Percentiles rank a stretch among this genome's conserved stretches.
These are phyloP conservation scores for Puccinellia tenuiflora DNA, from an alignment of 176 grass and related monocot genomes.

Conservation along the genomic window DNA sequence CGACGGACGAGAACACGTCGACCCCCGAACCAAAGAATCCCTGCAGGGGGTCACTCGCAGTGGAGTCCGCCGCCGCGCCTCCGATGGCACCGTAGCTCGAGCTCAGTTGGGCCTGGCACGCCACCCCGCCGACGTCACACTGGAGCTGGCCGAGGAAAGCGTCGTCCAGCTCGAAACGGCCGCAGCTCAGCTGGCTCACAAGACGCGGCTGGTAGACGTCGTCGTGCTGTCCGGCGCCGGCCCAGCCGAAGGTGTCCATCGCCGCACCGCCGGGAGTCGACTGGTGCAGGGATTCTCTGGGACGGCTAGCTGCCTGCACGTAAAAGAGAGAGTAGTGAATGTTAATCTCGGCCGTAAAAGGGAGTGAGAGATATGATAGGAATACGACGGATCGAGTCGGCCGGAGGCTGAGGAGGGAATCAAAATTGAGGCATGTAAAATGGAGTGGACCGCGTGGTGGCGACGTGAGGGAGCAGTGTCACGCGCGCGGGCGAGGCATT, in stretches of 20 bases:
- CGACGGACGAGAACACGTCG: conserved; percentile 24
- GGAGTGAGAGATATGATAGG: neutral
- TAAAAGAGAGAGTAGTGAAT: neutral
- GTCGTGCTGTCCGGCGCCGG: conserved; percentile 23
- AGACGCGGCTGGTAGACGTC: conserved; percentile 26
- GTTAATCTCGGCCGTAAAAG: conserved; percentile 9
- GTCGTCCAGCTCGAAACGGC: conserved; percentile 35
- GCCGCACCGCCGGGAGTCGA: neutral
- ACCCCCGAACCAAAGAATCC: conserved; percentile 16
- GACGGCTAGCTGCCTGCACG: conserved; percentile 32
- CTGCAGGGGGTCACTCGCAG: neutral
- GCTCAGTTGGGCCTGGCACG: neutral
- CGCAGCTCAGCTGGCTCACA: conserved; percentile 6
- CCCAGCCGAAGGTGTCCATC: conserved; percentile 44
- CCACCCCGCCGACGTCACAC: neutral
- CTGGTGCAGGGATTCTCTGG: conserved; percentile 41
- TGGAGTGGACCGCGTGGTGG: neutral
- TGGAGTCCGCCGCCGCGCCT: neutral
- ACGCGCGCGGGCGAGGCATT: conserved; percentile 36
- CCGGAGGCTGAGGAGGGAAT: conserved; percentile 5
- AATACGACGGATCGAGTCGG: conserved; percentile 1
- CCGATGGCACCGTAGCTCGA: neutral
- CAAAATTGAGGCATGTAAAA: neutral
- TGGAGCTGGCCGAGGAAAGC: conserved; percentile 41
- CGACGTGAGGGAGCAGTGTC: conserved; percentile 31